Evolutionary conservation across 495 filamentous ascomycete species (phyloP).

Genomic region (Pseudevernia furfuracea): DNA sequence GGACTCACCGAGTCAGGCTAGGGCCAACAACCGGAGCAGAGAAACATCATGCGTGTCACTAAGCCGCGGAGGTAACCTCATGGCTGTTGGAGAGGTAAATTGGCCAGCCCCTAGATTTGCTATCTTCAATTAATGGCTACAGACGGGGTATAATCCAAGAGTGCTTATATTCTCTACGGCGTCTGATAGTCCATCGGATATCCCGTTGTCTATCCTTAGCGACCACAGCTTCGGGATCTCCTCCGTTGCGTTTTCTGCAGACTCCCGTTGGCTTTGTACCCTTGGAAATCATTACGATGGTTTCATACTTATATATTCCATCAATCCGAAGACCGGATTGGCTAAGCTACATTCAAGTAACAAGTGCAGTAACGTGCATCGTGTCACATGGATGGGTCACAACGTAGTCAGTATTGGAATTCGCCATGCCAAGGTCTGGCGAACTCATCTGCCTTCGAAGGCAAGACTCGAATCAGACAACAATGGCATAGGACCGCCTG

Average conservation of each 20-base stretch:
- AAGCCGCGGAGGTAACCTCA: slow-evolving; percentile 78
- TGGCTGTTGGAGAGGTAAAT: slow-evolving; percentile 82
- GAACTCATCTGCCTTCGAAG: slow-evolving; percentile 43
- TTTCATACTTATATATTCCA: slow-evolving; percentile 84
- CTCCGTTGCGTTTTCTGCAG: slow-evolving; percentile 79
- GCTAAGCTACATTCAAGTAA: slow-evolving; percentile 85
- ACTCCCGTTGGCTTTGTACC: slow-evolving; percentile 80
- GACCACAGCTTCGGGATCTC: slow-evolving; percentile 89
- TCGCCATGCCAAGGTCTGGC: slow-evolving; percentile 91
- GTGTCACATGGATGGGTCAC: slow-evolving; percentile 78
- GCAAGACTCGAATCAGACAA: slow-evolving; percentile 39
- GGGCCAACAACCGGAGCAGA: slow-evolving; percentile 61
- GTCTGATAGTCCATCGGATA: slow-evolving; percentile 66
- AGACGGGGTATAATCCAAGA: slow-evolving; percentile 86
- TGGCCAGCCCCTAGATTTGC: background rate
- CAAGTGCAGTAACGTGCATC: slow-evolving; percentile 79
- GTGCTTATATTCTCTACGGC: slow-evolving; percentile 80
- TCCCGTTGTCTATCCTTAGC: slow-evolving; percentile 72
- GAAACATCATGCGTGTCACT: slow-evolving; percentile 92
- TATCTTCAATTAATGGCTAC: slow-evolving; percentile 23
- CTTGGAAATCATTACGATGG: slow-evolving; percentile 86
- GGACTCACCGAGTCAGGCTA: slow-evolving; percentile 45
- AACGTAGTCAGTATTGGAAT: slow-evolving; percentile 55
- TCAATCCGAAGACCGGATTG: slow-evolving; percentile 75
- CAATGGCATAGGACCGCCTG: slow-evolving; percentile 28